Percentiles rank a stretch among this genome's conserved stretches.
Conservation (phyloP, 2,329 filamentous ascomycete genomes). For the Colletotrichum caudatum region DNA sequence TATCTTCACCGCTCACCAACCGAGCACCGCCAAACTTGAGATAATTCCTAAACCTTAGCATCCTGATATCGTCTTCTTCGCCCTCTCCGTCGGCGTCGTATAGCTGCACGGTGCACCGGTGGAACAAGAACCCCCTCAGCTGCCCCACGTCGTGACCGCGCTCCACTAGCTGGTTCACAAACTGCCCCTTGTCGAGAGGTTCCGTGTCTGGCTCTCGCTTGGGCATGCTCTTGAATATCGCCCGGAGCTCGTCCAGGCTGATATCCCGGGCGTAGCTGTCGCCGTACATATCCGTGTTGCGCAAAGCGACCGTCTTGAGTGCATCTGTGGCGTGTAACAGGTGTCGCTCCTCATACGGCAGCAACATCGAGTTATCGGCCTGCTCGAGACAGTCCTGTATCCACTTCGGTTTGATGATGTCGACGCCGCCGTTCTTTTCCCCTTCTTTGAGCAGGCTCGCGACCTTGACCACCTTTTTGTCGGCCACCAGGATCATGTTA, state of each 20-base stretch:
- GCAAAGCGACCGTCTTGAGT: conserved; percentile 64
- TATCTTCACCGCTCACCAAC: conserved; percentile 63
- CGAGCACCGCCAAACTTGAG: conserved; percentile 77
- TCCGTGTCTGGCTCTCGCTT: conserved; percentile 56
- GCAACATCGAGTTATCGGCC: conserved; percentile 68
- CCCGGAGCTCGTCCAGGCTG: conserved; percentile 70
- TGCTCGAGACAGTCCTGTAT: conserved; percentile 82
- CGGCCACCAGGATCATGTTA: conserved; percentile 79
- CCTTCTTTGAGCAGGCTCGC: conserved; percentile 83
- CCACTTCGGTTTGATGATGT: conserved; percentile 86
- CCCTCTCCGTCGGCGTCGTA: conserved; percentile 40
- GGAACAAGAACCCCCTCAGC: conserved; percentile 66
- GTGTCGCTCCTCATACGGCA: conserved; percentile 73
- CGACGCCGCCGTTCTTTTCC: conserved; percentile 75
- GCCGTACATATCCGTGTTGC: conserved; percentile 79
- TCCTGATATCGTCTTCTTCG: conserved; percentile 48
- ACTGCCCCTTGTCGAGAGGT: conserved; percentile 58
- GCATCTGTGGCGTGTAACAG: conserved; percentile 76
- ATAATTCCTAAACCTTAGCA: conserved; percentile 62
- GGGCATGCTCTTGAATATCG: conserved; percentile 63
- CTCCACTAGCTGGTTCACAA: conserved; percentile 67
- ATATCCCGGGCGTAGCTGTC: conserved; percentile 86
- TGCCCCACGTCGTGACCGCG: conserved; percentile 65
- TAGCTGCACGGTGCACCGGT: conserved; percentile 58
- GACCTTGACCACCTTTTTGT: conserved; percentile 84